Conservation (phyloP, 164 flowering plant genomes). For the Buxus sempervirens region DNA sequence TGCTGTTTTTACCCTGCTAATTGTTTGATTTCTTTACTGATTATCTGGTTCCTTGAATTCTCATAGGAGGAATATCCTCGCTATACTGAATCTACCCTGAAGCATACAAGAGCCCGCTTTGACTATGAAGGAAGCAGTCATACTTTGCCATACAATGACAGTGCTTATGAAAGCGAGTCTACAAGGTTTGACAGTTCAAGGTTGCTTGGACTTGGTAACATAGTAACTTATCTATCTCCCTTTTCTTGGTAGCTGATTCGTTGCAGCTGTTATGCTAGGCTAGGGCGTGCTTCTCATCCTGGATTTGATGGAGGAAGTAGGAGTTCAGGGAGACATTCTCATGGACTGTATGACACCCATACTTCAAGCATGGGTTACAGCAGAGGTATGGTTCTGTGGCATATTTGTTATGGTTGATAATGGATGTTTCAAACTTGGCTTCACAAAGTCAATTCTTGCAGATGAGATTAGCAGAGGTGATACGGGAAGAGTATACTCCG, state of each 20-base stretch:
- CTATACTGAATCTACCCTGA: slow-evolving; percentile 16
- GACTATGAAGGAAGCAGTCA: slow-evolving; percentile 17
- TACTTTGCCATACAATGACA: slow-evolving; percentile 10
- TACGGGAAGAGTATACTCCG: slow-evolving; percentile 14
- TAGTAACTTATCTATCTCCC: too few relatives aligned
- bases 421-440: neutral
- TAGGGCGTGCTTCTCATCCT: slow-evolving; percentile 17
- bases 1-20: neutral
- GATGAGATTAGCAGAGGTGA: slow-evolving; percentile 21
- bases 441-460: slow-evolving; percentile 3
- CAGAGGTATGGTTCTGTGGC: slow-evolving; percentile 20
- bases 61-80: slow-evolving; percentile 28
- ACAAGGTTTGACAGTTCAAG: slow-evolving; percentile 15
- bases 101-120: slow-evolving; percentile 21
- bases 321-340: slow-evolving; percentile 20
- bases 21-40: neutral
- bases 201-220: neutral
- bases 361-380: slow-evolving; percentile 23
- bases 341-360: slow-evolving; percentile 17
- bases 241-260: slow-evolving; percentile 1
- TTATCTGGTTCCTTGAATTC: slow-evolving; percentile 1
- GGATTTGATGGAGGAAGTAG: slow-evolving; percentile 18
- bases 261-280: slow-evolving; percentile 8
- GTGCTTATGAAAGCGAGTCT: slow-evolving; percentile 21
- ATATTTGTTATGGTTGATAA: neutral